Percentiles rank a stretch among this genome's conserved stretches.
Evolutionary conservation across 495 filamentous ascomycete genomes (phyloP).

Genomic region (Hypoxylon crocopeplum): DNA sequence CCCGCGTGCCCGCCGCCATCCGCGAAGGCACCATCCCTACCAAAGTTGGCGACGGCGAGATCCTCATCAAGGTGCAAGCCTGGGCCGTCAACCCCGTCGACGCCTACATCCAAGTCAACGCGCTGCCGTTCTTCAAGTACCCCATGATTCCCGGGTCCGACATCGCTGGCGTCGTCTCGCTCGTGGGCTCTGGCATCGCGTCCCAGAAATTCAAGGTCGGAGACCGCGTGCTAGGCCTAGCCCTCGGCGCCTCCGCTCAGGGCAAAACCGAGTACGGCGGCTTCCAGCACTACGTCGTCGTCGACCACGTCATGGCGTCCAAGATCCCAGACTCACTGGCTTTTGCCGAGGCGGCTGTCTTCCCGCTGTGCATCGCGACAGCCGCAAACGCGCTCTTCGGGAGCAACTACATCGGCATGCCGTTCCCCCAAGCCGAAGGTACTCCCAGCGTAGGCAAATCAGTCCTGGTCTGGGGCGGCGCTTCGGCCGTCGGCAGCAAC

Average conservation of each 20-base stretch:
- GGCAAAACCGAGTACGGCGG: slow-evolving; percentile 16
- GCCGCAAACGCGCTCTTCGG: slow-evolving; percentile 54
- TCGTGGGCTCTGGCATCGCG: slow-evolving; percentile 44
- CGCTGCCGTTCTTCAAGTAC: slow-evolving; percentile 40
- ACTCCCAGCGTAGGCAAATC: slow-evolving; percentile 41
- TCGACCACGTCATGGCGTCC: slow-evolving; percentile 22
- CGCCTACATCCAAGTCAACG: slow-evolving; percentile 40
- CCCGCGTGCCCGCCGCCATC: slow-evolving; percentile 32
- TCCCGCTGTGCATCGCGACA: slow-evolving; percentile 57
- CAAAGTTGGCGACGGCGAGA: slow-evolving; percentile 23
- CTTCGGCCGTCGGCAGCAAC: slow-evolving; percentile 62
- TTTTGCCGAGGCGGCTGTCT: slow-evolving; percentile 50
- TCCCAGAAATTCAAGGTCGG: slow-evolving; percentile 52
- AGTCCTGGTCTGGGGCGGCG: slow-evolving; percentile 63
- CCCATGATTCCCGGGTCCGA: slow-evolving; percentile 58
- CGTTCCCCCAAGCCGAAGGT: slow-evolving; percentile 18
- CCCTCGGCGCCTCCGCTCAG: background rate
- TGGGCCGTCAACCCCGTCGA: slow-evolving; percentile 48
- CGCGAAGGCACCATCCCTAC: slow-evolving; percentile 25
- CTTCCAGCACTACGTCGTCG: slow-evolving; percentile 46
- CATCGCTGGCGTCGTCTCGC: slow-evolving; percentile 54
- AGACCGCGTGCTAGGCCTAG: slow-evolving; percentile 46
- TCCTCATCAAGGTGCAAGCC: slow-evolving; percentile 40
- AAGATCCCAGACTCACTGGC: slow-evolving; percentile 50
- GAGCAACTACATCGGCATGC: slow-evolving; percentile 42